These are phyloP conservation scores for Pseudogymnoascus sp. DNA, from an alignment of 2,329 filamentous ascomycete genomes.

Conservation along the genomic window DNA sequence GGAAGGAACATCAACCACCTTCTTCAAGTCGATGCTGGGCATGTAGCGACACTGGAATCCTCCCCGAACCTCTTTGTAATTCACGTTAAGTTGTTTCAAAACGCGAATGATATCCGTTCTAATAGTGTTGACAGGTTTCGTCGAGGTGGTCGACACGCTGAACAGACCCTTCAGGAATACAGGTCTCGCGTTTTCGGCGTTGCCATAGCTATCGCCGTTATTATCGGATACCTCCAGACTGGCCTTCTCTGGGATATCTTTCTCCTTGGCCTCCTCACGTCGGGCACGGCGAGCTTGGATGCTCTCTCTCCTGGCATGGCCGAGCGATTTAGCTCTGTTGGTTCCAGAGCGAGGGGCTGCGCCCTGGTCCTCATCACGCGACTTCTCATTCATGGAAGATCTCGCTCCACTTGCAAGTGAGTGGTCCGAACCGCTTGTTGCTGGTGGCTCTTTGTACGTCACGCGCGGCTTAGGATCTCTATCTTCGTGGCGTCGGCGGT, in stretches of 20 bases:
- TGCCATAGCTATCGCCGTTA: conserved; percentile 53
- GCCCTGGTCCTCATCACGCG: conserved; percentile 37
- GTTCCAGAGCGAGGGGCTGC: conserved; percentile 51
- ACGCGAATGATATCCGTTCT: conserved; percentile 85
- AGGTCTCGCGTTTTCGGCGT: conserved; percentile 77
- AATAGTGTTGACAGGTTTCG: conserved; percentile 78
- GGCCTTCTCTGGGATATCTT: conserved; percentile 84
- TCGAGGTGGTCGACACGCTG: conserved; percentile 93
- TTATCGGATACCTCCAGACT: conserved; percentile 64
- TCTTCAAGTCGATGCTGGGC: conserved; percentile 81
- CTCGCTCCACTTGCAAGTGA: conserved; percentile 34
- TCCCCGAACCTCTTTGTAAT: conserved; percentile 84
- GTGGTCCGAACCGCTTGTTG: conserved; percentile 72
- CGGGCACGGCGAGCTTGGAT: conserved; percentile 76
- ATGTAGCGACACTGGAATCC: conserved; percentile 84
- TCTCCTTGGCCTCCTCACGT: conserved; percentile 62
- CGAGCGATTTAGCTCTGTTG: conserved; percentile 74
- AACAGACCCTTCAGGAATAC: conserved; percentile 95
- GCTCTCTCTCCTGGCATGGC: conserved; percentile 81
- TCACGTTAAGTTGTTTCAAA: conserved; percentile 77
- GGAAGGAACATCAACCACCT: conserved; percentile 51
- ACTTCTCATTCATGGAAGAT: conserved; percentile 36
- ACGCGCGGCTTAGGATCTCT: conserved; percentile 44
- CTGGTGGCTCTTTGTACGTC: conserved; percentile 54
- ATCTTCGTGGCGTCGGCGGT: conserved; percentile 54